Percentiles rank a stretch among this genome's conserved stretches.
Conservation (phyloP, 768 basidiomycete species). For the Serendipita sp. region DNA sequence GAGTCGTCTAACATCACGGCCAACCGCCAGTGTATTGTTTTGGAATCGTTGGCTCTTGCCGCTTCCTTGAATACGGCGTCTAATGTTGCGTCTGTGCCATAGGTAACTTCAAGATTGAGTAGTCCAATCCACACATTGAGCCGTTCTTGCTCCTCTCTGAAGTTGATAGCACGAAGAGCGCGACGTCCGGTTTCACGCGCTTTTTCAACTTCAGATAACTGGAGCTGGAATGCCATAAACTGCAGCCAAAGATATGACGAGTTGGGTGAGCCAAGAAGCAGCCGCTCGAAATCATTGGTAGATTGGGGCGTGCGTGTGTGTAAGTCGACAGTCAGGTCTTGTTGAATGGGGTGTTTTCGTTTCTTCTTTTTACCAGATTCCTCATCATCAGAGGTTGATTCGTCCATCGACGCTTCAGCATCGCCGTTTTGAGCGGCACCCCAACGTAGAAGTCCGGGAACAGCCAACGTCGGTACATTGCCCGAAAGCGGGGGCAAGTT, state of each 20-base stretch:
- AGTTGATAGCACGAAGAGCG: slow-evolving; percentile 76
- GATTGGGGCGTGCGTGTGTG: slow-evolving; percentile 78
- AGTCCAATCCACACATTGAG: slow-evolving; percentile 96
- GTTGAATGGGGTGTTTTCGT: slow-evolving; percentile 55
- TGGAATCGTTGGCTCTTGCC: slow-evolving; percentile 76
- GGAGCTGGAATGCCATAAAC: slow-evolving; percentile 97
- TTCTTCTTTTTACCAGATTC: slow-evolving; percentile 36
- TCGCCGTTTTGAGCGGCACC: slow-evolving; percentile 33
- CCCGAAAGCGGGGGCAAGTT: neutral
- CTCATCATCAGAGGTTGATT: slow-evolving; percentile 25
- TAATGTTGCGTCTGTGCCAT: slow-evolving; percentile 68
- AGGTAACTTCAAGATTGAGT: slow-evolving; percentile 85
- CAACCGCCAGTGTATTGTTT: slow-evolving; percentile 73
- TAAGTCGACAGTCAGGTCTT: slow-evolving; percentile 76
- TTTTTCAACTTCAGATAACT: slow-evolving; percentile 92
- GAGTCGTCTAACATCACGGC: slow-evolving; percentile 74
- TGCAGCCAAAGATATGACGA: slow-evolving; percentile 98
- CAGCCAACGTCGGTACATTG: neutral
- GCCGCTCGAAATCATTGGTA: slow-evolving; percentile 84
- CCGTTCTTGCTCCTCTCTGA: slow-evolving; percentile 92
- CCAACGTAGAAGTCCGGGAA: neutral
- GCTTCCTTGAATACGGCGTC: slow-evolving; percentile 85
- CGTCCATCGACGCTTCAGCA: slow-evolving; percentile 29
- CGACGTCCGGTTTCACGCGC: slow-evolving; percentile 76
- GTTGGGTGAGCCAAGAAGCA: slow-evolving; percentile 85